These are phyloP conservation scores for Apiospora koreana DNA, from an alignment of 2,329 filamentous ascomycete species.

Conservation along the genomic window DNA sequence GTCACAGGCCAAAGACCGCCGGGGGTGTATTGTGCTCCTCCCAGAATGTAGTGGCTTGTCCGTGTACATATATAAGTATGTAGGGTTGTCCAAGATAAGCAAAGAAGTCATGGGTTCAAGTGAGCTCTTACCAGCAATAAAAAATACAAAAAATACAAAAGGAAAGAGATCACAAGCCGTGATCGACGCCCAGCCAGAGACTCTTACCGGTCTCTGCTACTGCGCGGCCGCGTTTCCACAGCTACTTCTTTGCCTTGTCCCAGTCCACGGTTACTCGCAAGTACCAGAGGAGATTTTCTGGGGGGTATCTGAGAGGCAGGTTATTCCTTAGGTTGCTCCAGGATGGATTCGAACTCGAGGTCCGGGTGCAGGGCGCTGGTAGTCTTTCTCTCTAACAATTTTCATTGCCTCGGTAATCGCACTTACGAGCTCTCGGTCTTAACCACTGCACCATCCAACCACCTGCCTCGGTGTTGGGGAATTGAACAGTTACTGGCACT, in stretches of 20 bases:
- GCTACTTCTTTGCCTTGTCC: not conserved
- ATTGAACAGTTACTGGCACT: not conserved
- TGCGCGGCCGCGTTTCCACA: slow-evolving; percentile 5
- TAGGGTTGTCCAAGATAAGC: not conserved
- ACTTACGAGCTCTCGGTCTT: not conserved
- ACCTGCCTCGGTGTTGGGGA: not conserved
- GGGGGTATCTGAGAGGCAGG: not conserved
- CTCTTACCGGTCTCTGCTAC: not conserved
- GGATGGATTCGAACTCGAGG: not conserved
- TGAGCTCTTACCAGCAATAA: not conserved
- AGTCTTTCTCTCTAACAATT: not conserved
- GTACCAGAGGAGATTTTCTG: not conserved
- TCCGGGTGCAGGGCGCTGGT: not conserved
- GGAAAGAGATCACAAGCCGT: not conserved
- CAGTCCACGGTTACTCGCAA: not conserved
- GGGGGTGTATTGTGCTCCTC: too few species aligned
- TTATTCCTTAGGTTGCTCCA: not conserved
- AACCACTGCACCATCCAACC: not conserved
- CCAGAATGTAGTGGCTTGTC: too few species aligned
- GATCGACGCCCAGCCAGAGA: not conserved
- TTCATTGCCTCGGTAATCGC: not conserved
- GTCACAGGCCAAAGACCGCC: too few species aligned
- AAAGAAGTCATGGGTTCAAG: not conserved
- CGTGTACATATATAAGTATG: too few species aligned
- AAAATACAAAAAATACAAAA: not conserved